A percentile compares a stretch with the other conserved stretches of the same genome.
Evolutionary conservation across 1,284 basidiomycete species (phyloP).

Genomic region (Calocybe gambosa): DNA sequence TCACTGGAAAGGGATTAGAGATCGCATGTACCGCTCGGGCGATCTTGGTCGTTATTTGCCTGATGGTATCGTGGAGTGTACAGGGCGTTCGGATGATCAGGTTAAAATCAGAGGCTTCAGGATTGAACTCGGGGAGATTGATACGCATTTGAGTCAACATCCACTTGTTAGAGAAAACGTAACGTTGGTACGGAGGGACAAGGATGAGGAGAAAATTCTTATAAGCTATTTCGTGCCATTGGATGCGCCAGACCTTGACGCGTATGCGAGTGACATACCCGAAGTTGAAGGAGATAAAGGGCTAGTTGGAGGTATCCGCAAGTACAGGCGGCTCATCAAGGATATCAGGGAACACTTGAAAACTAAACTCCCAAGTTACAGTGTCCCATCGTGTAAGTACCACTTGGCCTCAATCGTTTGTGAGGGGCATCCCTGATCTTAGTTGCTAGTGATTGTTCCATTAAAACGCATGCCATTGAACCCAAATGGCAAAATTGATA

Average conservation of each 20-base stretch:
- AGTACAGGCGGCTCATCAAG: conserved; percentile 86
- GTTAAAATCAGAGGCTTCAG: conserved; percentile 99
- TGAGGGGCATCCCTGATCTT: conserved; percentile 4
- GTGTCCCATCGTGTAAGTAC: conserved; percentile 74
- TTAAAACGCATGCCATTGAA: conserved; percentile 95
- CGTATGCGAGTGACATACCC: conserved; percentile 66
- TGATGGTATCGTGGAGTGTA: conserved; percentile 94
- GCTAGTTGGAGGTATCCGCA: conserved; percentile 68
- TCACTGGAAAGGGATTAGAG: conserved; percentile 96
- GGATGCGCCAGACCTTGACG: conserved; percentile 64
- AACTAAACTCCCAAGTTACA: conserved; percentile 94
- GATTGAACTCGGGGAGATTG: conserved; percentile 98
- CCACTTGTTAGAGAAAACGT: conserved; percentile 95
- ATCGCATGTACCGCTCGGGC: conserved; percentile 97
- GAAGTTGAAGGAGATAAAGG: conserved; percentile 57
- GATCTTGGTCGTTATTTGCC: conserved; percentile 95
- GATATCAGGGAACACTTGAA: conserved; percentile 94
- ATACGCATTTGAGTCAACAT: conserved; percentile 93
- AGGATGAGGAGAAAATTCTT: conserved; percentile 99
- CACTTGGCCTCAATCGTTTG: conserved; percentile 3
- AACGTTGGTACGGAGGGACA: conserved; percentile 93
- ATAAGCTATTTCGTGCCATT: conserved; percentile 98
- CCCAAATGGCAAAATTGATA: conserved; percentile 99
- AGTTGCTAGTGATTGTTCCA: conserved; percentile 80
- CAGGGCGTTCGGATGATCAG: conserved; percentile 96